phyloP scores from a whole-genome alignment of 2,329 filamentous ascomycete genomes.

The Sarocladium strictum region DNA sequence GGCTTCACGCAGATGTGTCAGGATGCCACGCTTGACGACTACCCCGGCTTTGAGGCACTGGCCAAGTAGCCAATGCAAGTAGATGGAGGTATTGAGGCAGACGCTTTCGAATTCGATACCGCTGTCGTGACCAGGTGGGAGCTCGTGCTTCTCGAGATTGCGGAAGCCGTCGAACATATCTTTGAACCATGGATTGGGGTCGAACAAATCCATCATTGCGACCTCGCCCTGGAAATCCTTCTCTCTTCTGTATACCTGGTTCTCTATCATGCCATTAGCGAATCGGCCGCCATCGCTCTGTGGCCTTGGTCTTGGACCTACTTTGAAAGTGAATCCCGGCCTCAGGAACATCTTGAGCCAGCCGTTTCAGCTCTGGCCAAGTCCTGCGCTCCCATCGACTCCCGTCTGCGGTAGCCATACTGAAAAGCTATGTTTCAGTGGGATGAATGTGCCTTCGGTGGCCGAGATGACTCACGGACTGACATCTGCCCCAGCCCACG shows the following conservation, averaged over 20 bases:
- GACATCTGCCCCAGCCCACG: conserved; percentile 82
- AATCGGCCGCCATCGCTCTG: neutral
- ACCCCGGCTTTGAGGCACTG: conserved; percentile 73
- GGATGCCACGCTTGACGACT: conserved; percentile 54
- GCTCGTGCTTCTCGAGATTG: conserved; percentile 48
- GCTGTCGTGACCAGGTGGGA: conserved; percentile 62
- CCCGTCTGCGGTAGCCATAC: conserved; percentile 36
- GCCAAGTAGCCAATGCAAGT: conserved; percentile 78
- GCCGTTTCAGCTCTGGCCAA: conserved; percentile 55
- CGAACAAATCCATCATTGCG: conserved; percentile 54
- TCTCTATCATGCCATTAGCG: conserved; percentile 28
- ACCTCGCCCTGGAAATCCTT: conserved; percentile 47
- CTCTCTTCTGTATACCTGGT: conserved; percentile 45
- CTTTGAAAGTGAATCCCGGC: conserved; percentile 77
- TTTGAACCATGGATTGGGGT: conserved; percentile 63
- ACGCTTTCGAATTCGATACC: conserved; percentile 75
- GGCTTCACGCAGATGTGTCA: conserved; percentile 71
- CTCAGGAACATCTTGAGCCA: conserved; percentile 62
- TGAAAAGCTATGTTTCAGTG: conserved; percentile 16
- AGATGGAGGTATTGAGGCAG: conserved; percentile 86
- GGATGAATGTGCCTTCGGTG: conserved; percentile 1
- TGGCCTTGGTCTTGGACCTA: conserved; percentile 21
- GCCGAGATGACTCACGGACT: conserved; percentile 55
- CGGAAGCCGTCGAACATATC: conserved; percentile 66
- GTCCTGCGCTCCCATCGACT: conserved; percentile 57